Conservation (phyloP, 1,284 basidiomycete species). For the Vanrija humicola region DNA sequence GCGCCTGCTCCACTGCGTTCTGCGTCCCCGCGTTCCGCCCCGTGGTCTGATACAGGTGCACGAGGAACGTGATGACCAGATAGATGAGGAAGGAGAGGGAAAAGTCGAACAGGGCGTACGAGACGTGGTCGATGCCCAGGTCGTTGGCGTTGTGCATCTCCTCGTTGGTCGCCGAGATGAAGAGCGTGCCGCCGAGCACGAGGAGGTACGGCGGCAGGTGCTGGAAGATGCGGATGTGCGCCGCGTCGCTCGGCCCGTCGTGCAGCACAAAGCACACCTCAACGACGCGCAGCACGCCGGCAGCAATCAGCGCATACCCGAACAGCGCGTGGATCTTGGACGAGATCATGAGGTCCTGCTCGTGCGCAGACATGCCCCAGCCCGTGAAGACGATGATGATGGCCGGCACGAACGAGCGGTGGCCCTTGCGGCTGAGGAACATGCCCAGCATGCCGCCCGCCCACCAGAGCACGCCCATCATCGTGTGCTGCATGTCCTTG, state of each 20-base stretch:
- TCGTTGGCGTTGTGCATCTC: conserved; percentile 65
- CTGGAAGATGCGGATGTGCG: conserved; percentile 62
- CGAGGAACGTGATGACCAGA: conserved; percentile 60
- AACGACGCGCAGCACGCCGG: conserved; percentile 74
- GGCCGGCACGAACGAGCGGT: conserved; percentile 76
- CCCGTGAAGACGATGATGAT: conserved; percentile 85
- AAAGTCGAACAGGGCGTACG: conserved; percentile 62
- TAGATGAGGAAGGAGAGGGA: conserved; percentile 75
- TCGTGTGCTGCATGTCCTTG: conserved; percentile 92
- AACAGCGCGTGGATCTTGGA: conserved; percentile 80
- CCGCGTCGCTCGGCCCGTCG: conserved; percentile 43
- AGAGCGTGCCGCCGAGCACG: conserved; percentile 60
- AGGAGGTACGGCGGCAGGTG: conserved; percentile 82
- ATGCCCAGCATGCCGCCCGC: conserved; percentile 84
- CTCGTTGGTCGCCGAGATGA: conserved; percentile 90
- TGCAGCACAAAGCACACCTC: conserved; percentile 74
- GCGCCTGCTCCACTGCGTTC: not conserved
- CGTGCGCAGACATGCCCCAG: conserved; percentile 91
- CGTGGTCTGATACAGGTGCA: conserved; percentile 59
- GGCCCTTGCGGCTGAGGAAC: conserved; percentile 75
- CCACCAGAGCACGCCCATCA: conserved; percentile 72
- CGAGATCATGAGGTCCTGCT: conserved; percentile 76
- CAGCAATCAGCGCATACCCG: conserved; percentile 79
- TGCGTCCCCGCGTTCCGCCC: conserved; percentile 56
- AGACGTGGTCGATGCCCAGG: conserved; percentile 78